Conservation (phyloP, 148 eudicot genomes). For the Pouteria glomerata region DNA sequence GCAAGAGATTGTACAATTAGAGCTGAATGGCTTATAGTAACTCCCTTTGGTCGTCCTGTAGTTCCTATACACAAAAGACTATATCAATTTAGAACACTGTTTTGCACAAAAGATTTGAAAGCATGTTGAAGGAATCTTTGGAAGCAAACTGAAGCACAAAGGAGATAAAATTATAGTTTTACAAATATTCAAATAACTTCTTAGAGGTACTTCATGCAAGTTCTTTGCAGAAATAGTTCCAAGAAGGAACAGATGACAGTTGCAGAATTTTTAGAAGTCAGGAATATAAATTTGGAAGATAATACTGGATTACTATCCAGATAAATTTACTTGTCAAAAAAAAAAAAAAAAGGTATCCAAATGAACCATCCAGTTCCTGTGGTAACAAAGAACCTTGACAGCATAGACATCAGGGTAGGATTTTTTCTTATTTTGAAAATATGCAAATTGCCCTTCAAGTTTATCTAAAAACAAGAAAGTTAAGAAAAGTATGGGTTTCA, state of each 20-base stretch:
- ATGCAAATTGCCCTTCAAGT: neutral
- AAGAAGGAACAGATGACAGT: neutral
- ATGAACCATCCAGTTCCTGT: too few relatives aligned
- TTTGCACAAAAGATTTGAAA: neutral
- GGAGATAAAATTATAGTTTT: neutral
- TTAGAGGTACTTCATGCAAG: neutral
- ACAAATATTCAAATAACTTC: neutral
- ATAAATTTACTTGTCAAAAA: neutral
- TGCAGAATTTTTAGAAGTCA: neutral
- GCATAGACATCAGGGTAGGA: too few relatives aligned
- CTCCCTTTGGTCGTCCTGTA: constrained; percentile 94
- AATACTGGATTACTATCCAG: neutral
- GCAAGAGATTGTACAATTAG: constrained; percentile 82
- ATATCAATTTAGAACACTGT: neutral
- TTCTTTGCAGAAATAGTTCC: neutral
- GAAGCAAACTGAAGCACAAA: neutral
- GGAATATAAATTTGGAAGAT: neutral
- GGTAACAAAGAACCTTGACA: too few relatives aligned
- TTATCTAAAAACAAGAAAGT: neutral
- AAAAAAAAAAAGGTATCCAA: neutral
- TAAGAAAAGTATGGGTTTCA: neutral
- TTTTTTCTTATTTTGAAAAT: neutral
- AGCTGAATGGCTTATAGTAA: constrained; percentile 67
- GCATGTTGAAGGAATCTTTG: neutral
- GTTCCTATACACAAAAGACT: constrained; percentile 42